Conservation (phyloP, 805 yeast species). For the Candida arabinofermentans region DNA sequence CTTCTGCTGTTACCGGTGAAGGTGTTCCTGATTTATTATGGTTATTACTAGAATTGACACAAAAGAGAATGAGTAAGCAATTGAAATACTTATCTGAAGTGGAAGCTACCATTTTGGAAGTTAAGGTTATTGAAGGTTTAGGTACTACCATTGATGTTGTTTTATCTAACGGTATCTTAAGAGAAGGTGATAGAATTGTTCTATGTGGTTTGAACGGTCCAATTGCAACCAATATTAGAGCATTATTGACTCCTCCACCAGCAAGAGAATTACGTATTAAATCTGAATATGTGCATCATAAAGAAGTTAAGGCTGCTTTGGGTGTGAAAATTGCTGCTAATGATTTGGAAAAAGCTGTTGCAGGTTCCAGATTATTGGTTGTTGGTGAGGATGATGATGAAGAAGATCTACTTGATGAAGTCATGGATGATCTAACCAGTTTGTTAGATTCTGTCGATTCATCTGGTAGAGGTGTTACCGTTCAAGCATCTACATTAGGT, state of each 20-base stretch:
- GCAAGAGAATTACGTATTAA: slow-evolving; percentile 92
- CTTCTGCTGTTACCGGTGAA: slow-evolving; percentile 98
- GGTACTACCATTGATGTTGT: slow-evolving; percentile 99
- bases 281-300: slow-evolving; percentile 94
- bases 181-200: slow-evolving; percentile 93
- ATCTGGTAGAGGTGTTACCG: slow-evolving; percentile 95
- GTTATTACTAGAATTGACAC: slow-evolving; percentile 91
- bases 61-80: slow-evolving; percentile 98
- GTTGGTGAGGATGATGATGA: slow-evolving; percentile 98
- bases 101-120: slow-evolving; percentile 96
- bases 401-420: slow-evolving; percentile 95
- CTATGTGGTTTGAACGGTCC: slow-evolving; percentile 99
- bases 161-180: slow-evolving; percentile 89
- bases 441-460: slow-evolving; percentile 91
- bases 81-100: slow-evolving; percentile 91
- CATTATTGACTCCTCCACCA: slow-evolving; percentile 96
- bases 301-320: slow-evolving; percentile 97
- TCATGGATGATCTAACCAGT: slow-evolving; percentile 97
- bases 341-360: slow-evolving; percentile 97
- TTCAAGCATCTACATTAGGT: slow-evolving; percentile 98
- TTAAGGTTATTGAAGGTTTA: slow-evolving; percentile 95
- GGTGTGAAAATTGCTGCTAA: slow-evolving; percentile 99
- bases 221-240: slow-evolving; percentile 92
- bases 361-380: slow-evolving; percentile 93
- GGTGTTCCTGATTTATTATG: slow-evolving; percentile 99